Evolutionary conservation across 371 early-diverging fungal genomes (phyloP).

Genomic region (Syncephalis fuscata): DNA sequence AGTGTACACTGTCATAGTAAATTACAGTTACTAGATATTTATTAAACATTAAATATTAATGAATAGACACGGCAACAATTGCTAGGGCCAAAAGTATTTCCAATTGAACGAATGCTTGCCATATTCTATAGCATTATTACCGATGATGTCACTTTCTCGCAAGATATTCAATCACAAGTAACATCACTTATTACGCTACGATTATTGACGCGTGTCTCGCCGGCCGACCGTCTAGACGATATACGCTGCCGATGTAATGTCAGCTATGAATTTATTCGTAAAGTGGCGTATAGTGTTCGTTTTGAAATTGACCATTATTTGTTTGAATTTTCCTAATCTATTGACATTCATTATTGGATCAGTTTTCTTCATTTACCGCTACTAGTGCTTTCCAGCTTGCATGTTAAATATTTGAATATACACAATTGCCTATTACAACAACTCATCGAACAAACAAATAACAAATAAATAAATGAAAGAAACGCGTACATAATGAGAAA

Average conservation of each 20-base stretch:
- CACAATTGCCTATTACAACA: too few species aligned
- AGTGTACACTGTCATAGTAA: constrained; percentile 15
- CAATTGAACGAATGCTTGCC: constrained; percentile 84
- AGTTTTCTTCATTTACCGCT: too few species aligned
- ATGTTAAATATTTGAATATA: too few species aligned
- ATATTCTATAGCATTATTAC: constrained; percentile 81
- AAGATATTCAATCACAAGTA: constrained; percentile 68
- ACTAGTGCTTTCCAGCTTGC: too few species aligned
- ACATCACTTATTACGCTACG: constrained; percentile 54
- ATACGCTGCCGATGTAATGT: constrained; percentile 77
- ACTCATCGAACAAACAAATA: too few species aligned
- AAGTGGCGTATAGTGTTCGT: constrained; percentile 42
- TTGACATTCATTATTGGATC: neutral
- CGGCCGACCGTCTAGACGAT: constrained; percentile 54
- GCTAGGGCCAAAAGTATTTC: constrained; percentile 77
- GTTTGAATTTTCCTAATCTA: constrained; percentile 36
- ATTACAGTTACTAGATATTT: neutral
- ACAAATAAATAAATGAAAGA: too few species aligned
- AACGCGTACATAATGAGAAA: too few species aligned
- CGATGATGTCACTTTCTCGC: constrained; percentile 42
- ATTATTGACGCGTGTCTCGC: constrained; percentile 45
- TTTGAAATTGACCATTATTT: constrained; percentile 76
- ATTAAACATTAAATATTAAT: constrained; percentile 4
- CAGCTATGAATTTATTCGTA: constrained; percentile 49
- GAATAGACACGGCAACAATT: constrained; percentile 66